phyloP scores from a whole-genome alignment of 257 asterid genomes.

The Henckelia pumila region DNA sequence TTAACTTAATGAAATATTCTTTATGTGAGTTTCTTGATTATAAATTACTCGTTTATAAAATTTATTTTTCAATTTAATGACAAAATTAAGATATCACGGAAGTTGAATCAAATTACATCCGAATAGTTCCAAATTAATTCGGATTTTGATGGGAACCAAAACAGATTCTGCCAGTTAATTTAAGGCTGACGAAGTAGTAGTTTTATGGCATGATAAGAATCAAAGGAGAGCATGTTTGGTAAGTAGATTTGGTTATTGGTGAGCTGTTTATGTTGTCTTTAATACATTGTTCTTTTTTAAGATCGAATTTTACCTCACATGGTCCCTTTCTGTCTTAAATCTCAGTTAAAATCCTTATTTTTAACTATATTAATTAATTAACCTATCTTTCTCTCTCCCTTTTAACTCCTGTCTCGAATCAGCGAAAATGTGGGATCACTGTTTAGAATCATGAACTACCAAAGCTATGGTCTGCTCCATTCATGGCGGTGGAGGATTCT shows the following conservation, averaged over 20 bases:
- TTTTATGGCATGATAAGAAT: background rate
- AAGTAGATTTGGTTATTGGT: background rate
- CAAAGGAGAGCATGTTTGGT: background rate
- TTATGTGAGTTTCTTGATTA: no score
- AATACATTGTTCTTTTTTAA: background rate
- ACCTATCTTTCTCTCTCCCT: background rate
- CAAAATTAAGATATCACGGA: no score
- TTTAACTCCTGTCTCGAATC: background rate
- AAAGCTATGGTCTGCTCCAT: background rate
- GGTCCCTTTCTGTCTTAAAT: slow-evolving; percentile 53
- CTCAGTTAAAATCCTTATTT: slow-evolving; percentile 44
- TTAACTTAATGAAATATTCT: no score
- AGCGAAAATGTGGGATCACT: slow-evolving; percentile 47
- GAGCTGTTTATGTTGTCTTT: background rate
- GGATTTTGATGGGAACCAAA: background rate
- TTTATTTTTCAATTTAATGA: no score
- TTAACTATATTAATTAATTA: background rate
- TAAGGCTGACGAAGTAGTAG: no score
- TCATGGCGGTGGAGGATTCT: background rate
- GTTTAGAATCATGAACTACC: slow-evolving; percentile 8
- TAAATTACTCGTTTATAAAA: no score
- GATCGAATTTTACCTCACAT: slow-evolving; percentile 35
- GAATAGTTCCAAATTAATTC: no score
- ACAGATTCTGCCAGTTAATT: no score
- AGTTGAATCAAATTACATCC: no score